A percentile compares a stretch with the other conserved stretches of the same genome.
Conservation (phyloP, 306 rosid species). For the Lathyrus aphaca region DNA sequence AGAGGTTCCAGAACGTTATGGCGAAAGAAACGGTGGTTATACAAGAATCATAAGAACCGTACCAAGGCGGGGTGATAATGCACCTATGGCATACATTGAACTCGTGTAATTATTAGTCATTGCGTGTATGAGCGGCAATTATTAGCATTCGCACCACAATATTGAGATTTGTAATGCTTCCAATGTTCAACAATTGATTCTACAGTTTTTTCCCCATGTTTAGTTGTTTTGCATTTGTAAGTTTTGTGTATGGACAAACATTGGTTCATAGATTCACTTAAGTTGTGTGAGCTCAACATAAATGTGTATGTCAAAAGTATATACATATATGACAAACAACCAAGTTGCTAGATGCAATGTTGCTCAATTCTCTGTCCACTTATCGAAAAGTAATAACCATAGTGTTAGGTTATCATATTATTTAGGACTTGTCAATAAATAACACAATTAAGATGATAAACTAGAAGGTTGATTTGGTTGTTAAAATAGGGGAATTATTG, state of each 20-base stretch:
- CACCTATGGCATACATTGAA: slow-evolving; percentile 96
- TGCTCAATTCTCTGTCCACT: not conserved
- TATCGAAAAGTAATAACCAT: not conserved
- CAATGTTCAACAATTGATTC: slow-evolving; percentile 23
- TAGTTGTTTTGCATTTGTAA: slow-evolving; percentile 35
- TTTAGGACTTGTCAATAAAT: not conserved
- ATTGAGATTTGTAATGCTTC: slow-evolving; percentile 34
- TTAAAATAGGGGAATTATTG: not conserved
- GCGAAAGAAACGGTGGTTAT: slow-evolving; percentile 93
- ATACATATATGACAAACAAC: not conserved
- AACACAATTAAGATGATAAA: not conserved
- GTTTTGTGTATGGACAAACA: slow-evolving; percentile 2
- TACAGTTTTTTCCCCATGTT: slow-evolving; percentile 19
- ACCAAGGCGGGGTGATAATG: slow-evolving; percentile 95
- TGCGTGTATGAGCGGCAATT: slow-evolving; percentile 8
- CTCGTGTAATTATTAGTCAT: slow-evolving; percentile 58
- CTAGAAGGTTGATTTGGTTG: not conserved
- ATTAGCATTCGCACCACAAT: slow-evolving; percentile 12
- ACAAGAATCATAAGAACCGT: slow-evolving; percentile 83
- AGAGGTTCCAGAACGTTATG: slow-evolving; percentile 86
- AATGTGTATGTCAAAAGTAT: not conserved
- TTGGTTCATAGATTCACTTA: not conserved
- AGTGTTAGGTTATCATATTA: not conserved
- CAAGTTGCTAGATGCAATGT: not conserved
- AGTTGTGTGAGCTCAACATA: not conserved